phyloP scores from a whole-genome alignment of 75 land plant species.

The Ceratopteris richardii region DNA sequence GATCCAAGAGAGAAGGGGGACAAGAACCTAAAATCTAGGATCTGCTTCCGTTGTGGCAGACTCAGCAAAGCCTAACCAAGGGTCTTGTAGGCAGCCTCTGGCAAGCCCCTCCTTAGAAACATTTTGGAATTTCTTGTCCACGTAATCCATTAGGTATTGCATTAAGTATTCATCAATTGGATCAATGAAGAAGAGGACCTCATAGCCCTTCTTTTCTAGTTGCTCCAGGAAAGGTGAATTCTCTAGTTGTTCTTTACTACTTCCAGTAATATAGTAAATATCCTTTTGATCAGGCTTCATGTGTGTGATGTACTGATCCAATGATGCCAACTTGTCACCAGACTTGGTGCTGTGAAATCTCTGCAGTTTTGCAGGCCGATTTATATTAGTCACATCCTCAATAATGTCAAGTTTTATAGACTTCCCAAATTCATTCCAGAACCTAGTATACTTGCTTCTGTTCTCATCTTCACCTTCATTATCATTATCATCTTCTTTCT shows the following conservation, averaged over 20 bases:
- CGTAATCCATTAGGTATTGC: conserved; percentile 97
- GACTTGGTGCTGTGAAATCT: conserved; percentile 93
- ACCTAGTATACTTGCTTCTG: conserved; percentile 78
- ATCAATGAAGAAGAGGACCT: conserved; percentile 98
- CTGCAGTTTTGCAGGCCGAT: conserved; percentile 86
- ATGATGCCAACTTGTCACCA: conserved; percentile 67
- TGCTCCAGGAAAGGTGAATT: conserved; percentile 97
- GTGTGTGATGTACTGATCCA: conserved; percentile 87
- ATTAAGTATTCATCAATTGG: conserved; percentile 94
- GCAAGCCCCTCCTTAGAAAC: conserved; percentile 96
- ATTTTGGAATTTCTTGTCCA: conserved; percentile 95
- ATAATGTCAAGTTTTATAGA: conserved; percentile 93
- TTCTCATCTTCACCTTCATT: conserved; percentile 58
- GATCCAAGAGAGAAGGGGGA: too few relatives aligned
- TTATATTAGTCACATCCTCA: conserved; percentile 93
- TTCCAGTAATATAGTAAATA: conserved; percentile 90
- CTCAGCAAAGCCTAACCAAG: too few relatives aligned
- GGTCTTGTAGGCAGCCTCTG: too few relatives aligned
- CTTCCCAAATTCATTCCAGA: conserved; percentile 99
- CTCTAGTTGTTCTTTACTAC: conserved; percentile 80
- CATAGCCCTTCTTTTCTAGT: conserved; percentile 78
- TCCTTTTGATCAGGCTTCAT: conserved; percentile 93
- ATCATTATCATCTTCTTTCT: conserved; percentile 25
- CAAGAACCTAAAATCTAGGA: too few relatives aligned
- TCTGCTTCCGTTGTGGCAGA: too few relatives aligned